phyloP scores from a whole-genome alignment of 495 filamentous ascomycete species.

The Aspergillus conjunctus region DNA sequence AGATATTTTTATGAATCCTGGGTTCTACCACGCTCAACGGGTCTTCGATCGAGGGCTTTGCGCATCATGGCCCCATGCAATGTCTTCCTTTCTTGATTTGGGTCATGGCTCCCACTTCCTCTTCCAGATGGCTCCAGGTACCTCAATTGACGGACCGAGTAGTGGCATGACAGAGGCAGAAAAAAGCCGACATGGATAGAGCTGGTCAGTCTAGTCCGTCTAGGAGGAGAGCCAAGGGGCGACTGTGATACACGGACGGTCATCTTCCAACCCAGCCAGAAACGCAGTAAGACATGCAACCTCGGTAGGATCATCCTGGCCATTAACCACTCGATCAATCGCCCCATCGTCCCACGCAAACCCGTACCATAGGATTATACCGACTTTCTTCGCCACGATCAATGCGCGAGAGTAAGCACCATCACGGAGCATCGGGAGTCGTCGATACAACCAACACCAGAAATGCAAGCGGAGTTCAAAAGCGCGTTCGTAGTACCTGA shows the following conservation, averaged over 20 bases:
- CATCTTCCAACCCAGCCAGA: background rate
- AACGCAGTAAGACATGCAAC: background rate
- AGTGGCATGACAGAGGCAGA: too few relatives aligned
- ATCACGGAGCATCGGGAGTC: background rate
- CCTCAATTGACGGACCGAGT: too few relatives aligned
- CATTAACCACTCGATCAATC: background rate
- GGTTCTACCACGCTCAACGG: too few relatives aligned
- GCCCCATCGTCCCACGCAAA: constrained; percentile 4
- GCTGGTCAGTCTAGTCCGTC: too few relatives aligned
- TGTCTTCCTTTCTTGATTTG: too few relatives aligned
- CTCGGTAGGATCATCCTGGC: background rate
- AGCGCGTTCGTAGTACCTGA: background rate
- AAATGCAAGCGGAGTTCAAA: background rate
- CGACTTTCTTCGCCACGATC: background rate
- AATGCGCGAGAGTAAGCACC: background rate
- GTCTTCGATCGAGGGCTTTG: too few relatives aligned
- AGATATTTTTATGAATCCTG: too few relatives aligned
- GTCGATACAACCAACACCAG: background rate
- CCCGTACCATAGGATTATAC: background rate
- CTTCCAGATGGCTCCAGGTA: too few relatives aligned
- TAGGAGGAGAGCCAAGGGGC: too few relatives aligned
- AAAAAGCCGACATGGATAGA: too few relatives aligned
- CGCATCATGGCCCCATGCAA: too few relatives aligned
- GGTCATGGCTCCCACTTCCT: too few relatives aligned
- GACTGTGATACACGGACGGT: background rate